A percentile compares a stretch with the other conserved stretches of the same genome.
Evolutionary conservation across 2,329 filamentous ascomycete species (phyloP).

Genomic region (Diplodia scrobiculata): DNA sequence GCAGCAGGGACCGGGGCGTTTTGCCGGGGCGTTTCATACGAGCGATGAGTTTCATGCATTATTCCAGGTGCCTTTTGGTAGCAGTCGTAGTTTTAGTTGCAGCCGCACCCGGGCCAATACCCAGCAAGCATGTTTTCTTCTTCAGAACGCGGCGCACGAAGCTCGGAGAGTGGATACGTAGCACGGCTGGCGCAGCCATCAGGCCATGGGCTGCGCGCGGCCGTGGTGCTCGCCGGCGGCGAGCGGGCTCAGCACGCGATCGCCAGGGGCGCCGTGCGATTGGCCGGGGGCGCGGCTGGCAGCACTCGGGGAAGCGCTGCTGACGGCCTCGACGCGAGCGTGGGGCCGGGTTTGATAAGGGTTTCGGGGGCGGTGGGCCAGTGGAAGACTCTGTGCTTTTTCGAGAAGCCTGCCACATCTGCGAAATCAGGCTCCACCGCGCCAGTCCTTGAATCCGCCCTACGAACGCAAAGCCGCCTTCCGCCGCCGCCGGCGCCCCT

Average conservation of each 20-base stretch:
- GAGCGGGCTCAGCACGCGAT: conserved; percentile 18
- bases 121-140: conserved; percentile 16
- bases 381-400: conserved; percentile 19
- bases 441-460: conserved; percentile 19
- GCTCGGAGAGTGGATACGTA: not conserved
- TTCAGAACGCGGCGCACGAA: conserved; percentile 1
- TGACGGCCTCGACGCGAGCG: conserved; percentile 18
- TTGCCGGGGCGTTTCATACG: conserved; percentile 24
- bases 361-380: conserved; percentile 10
- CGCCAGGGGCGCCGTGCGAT: conserved; percentile 4
- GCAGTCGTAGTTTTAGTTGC: conserved; percentile 26
- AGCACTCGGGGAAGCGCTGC: conserved; percentile 22
- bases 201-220: conserved; percentile 5
- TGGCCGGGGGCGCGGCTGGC: conserved; percentile 11
- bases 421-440: conserved; percentile 20
- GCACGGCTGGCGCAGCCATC: conserved; percentile 1
- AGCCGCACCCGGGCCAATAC: conserved; percentile 21
- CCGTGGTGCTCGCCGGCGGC: not conserved
- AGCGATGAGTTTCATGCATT: conserved; percentile 27
- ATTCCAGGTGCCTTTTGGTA: conserved; percentile 3
- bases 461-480: conserved; percentile 25
- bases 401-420: conserved; percentile 10
- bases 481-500: conserved; percentile 13
- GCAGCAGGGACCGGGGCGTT: conserved; percentile 1
- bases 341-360: conserved; percentile 25